Percentiles rank a stretch among this genome's conserved stretches.
phyloP scores from a whole-genome alignment of 140 eudicot genomes.

The Bidens hawaiensis region DNA sequence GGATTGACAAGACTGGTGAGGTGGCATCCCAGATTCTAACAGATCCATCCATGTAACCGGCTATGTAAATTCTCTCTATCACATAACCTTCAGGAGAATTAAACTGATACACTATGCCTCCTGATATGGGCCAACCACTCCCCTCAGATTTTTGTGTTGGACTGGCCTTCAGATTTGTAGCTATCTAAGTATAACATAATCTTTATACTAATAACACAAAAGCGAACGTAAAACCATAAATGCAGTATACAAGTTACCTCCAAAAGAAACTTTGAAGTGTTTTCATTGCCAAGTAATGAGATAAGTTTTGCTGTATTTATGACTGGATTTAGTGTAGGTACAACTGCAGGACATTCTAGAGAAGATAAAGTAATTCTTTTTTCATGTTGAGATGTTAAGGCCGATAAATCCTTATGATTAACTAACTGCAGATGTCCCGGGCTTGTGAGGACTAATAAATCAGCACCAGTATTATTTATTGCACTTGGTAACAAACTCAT shows the following conservation, averaged over 20 bases:
- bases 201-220: constrained; percentile 14
- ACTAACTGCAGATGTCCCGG: constrained; percentile 68
- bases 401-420: constrained; percentile 41
- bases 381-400: constrained; percentile 42
- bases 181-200: constrained; percentile 41
- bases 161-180: constrained; percentile 27
- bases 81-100: constrained; percentile 38
- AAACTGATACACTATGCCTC: constrained; percentile 56
- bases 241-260: constrained; percentile 44
- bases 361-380: constrained; percentile 44
- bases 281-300: constrained; percentile 36
- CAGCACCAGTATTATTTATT: constrained; percentile 38
- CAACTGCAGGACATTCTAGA: constrained; percentile 44
- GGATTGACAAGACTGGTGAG: constrained; percentile 57
- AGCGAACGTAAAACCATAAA: background rate
- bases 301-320: constrained; percentile 53
- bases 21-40: constrained; percentile 91
- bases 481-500: constrained; percentile 55
- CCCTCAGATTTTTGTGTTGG: constrained; percentile 28
- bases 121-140: constrained; percentile 69
- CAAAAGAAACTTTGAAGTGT: constrained; percentile 42
- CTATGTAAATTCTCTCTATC: constrained; percentile 50
- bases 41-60: constrained; percentile 91
- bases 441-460: constrained; percentile 66
- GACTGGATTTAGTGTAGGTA: constrained; percentile 67